Percentiles rank a stretch among this genome's conserved stretches.
Evolutionary conservation across 768 basidiomycete species (phyloP).

Genomic region (Lentinula raphanica): DNA sequence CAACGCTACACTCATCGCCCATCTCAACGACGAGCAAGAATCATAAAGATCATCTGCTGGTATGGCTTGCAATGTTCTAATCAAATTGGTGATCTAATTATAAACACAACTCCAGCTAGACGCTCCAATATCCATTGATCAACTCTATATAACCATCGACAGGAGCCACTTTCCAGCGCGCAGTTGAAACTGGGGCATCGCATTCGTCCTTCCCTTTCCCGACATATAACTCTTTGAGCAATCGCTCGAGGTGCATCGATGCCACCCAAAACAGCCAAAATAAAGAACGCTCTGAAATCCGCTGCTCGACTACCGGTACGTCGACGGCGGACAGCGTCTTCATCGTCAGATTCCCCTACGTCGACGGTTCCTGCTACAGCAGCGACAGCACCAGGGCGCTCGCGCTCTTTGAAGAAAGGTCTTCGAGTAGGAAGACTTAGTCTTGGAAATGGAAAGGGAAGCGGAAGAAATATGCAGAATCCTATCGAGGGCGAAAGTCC

Average conservation of each 20-base stretch:
- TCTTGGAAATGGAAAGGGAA: not conserved
- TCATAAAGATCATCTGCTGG: too few species aligned
- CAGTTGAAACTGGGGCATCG: not conserved
- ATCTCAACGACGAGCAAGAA: too few species aligned
- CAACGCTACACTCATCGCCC: too few species aligned
- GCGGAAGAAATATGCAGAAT: slow-evolving; percentile 16
- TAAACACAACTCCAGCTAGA: too few species aligned
- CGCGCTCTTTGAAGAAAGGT: not conserved
- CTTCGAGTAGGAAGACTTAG: not conserved
- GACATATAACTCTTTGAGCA: not conserved
- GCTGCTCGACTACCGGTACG: not conserved
- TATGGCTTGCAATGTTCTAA: too few species aligned
- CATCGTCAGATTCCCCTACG: not conserved
- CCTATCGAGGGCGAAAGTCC: slow-evolving; percentile 62
- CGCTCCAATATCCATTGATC: too few species aligned
- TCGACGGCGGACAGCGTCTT: not conserved
- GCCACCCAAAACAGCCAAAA: slow-evolving; percentile 3
- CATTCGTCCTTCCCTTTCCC: not conserved
- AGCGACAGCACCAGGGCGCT: not conserved
- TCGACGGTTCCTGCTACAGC: not conserved
- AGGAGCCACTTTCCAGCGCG: not conserved
- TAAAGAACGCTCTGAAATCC: slow-evolving; percentile 4
- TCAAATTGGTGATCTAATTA: too few species aligned
- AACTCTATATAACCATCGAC: not conserved
- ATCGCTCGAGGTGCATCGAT: not conserved